Evolutionary conservation across 83 land plant species (phyloP), one percentile per base, ranked within the genome.

Genomic region (Diphasiastrum complanatum): DNA sequence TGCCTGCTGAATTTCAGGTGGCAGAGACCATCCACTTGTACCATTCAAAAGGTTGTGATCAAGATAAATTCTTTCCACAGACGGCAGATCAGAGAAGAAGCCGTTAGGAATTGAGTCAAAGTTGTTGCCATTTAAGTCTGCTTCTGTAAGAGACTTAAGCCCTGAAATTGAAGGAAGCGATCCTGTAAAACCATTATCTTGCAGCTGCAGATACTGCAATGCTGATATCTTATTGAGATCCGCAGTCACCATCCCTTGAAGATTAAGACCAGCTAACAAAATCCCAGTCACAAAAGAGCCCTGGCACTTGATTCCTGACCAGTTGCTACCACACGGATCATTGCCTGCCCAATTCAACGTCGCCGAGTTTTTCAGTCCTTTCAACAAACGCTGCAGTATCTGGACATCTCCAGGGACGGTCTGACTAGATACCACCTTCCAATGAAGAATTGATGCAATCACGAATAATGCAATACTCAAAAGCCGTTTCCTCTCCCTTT

Each of bases 31-130:
- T 16, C 73, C 73, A 8, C 11, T 45, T 1, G 69, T 23, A n/a
- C 59, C 40, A 58, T 69, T 67, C 52, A 66, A 47, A 23, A 55
- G 57, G 51, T 72, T 72, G 56, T 65, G 33, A 19, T 65, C 55
- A 22, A 72, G 46, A 16, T 24, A 46, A 2, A 72, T 2, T 19
- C 4, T 33, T 14, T 27, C 18, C 16, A 72, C 43, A 59, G 51
- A 20, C 24, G 41, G 38, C 31, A 72, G 47, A 2, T 70, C 69
- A 10, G 4, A 20, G 64, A 72, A 72, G 57, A 72, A 72, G 36
- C 65, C 75, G 8, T 43, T 16, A 1, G 75, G 70, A 20, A 72
- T 72, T 32, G 63, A 24, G 20, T 32, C 28, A 51, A 72, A 72
- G 31, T 49, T 20, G 64, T 72, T 69, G 48, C 51, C 63, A 34